A percentile compares a stretch with the other conserved stretches of the same genome.
These are phyloP conservation scores for Vitis amurensis DNA, from an alignment of 164 flowering plant genomes.

Conservation along the genomic window DNA sequence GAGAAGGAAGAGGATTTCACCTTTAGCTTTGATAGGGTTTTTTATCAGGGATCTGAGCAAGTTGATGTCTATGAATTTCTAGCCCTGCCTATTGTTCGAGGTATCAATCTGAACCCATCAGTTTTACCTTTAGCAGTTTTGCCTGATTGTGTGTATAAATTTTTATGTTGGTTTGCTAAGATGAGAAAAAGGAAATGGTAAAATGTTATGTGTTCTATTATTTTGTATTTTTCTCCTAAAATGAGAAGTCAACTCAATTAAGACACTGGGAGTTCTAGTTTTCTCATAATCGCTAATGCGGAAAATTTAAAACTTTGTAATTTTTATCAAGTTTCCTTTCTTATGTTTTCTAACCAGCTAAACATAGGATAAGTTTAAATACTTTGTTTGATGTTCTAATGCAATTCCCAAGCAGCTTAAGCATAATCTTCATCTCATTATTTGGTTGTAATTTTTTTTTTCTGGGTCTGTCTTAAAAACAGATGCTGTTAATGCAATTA, in stretches of 20 bases:
- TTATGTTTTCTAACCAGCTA: background rate
- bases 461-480: constrained; percentile 4
- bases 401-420: background rate
- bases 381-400: background rate
- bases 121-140: background rate
- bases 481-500: constrained; percentile 67
- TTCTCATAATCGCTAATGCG: no score
- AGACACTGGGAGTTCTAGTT: no score
- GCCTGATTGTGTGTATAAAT: no score
- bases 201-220: no score
- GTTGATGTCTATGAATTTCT: constrained; percentile 65
- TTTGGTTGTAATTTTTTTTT: background rate
- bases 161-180: no score
- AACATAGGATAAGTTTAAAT: background rate
- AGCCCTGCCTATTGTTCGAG: constrained; percentile 72
- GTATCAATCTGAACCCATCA: constrained; percentile 21
- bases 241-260: no score
- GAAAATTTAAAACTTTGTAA: no score
- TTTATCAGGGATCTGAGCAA: constrained; percentile 62
- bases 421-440: background rate
- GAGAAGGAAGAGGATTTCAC: constrained; percentile 62
- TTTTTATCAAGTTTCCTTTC: background rate
- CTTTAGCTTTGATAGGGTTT: constrained; percentile 71
- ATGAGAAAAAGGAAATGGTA: no score
- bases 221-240: no score